phyloP scores from a whole-genome alignment of 2,329 filamentous ascomycete genomes.

The Paecilomyces formosus region DNA sequence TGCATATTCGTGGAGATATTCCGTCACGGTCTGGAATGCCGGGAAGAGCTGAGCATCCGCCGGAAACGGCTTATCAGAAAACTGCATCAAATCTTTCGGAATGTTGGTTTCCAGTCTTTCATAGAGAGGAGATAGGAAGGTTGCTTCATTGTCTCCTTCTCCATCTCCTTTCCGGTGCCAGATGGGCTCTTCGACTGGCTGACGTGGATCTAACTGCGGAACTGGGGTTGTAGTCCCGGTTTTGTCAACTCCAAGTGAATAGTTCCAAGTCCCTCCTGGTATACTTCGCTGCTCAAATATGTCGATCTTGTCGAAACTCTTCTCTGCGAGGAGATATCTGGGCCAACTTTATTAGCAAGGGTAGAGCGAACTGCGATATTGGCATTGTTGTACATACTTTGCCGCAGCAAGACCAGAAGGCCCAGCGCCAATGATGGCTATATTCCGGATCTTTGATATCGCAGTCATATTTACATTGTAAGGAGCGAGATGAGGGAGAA shows the following conservation, averaged over 20 bases:
- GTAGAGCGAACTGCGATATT: not conserved
- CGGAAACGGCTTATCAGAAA: constrained; percentile 62
- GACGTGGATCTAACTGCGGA: constrained; percentile 60
- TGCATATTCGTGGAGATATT: constrained; percentile 68
- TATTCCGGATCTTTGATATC: constrained; percentile 18
- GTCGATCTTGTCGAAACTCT: constrained; percentile 60
- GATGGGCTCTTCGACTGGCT: constrained; percentile 56
- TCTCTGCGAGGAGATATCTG: constrained; percentile 66
- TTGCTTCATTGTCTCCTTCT: constrained; percentile 32
- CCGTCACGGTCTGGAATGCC: constrained; percentile 58
- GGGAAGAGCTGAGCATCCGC: constrained; percentile 65
- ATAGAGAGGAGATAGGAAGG: constrained; percentile 80
- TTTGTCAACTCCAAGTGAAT: constrained; percentile 48
- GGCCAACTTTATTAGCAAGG: constrained; percentile 5
- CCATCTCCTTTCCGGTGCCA: constrained; percentile 30
- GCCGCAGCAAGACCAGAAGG: constrained; percentile 71
- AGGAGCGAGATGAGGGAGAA: not conserved
- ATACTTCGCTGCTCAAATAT: constrained; percentile 74
- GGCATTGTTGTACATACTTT: constrained; percentile 41
- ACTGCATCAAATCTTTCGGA: constrained; percentile 72
- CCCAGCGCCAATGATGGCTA: constrained; percentile 79
- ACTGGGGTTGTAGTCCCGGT: constrained; percentile 40
- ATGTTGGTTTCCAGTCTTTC: constrained; percentile 80
- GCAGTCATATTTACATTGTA: not conserved
- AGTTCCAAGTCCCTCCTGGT: constrained; percentile 82